Percentiles rank a stretch among this genome's conserved stretches.
phyloP scores from a whole-genome alignment of 2,329 filamentous ascomycete genomes.

The Nemania abortiva region DNA sequence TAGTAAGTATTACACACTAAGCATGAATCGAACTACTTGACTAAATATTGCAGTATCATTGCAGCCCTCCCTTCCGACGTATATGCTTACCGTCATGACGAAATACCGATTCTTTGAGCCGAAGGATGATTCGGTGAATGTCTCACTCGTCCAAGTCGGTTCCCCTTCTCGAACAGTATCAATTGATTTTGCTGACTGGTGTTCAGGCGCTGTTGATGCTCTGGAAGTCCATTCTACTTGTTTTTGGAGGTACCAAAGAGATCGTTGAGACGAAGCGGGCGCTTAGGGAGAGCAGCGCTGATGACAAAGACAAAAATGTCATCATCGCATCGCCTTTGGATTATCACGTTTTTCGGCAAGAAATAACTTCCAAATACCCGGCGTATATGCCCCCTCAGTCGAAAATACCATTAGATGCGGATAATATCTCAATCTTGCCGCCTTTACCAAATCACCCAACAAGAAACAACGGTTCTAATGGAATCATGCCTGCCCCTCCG shows the following conservation, averaged over 20 bases:
- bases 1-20: constrained; percentile 55
- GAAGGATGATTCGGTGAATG: constrained; percentile 43
- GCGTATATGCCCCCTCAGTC: constrained; percentile 92
- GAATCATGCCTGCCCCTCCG: constrained; percentile 69
- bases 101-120: constrained; percentile 67
- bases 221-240: constrained; percentile 90
- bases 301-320: constrained; percentile 76
- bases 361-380: constrained; percentile 97
- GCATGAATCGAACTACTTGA: background rate
- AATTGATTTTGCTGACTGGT: constrained; percentile 3
- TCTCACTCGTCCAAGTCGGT: constrained; percentile 73
- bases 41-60: constrained; percentile 62
- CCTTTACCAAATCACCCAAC: constrained; percentile 81
- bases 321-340: constrained; percentile 95
- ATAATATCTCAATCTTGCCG: constrained; percentile 91
- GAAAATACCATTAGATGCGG: constrained; percentile 85
- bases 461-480: constrained; percentile 69
- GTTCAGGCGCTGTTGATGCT: constrained; percentile 79
- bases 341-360: constrained; percentile 95
- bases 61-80: constrained; percentile 76
- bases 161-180: background rate
- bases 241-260: constrained; percentile 83
- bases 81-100: constrained; percentile 76
- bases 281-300: constrained; percentile 70
- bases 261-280: constrained; percentile 79